These are phyloP conservation scores for Fraxinus sp. DNA, from an alignment of 305 asterid species.

Conservation along the genomic window DNA sequence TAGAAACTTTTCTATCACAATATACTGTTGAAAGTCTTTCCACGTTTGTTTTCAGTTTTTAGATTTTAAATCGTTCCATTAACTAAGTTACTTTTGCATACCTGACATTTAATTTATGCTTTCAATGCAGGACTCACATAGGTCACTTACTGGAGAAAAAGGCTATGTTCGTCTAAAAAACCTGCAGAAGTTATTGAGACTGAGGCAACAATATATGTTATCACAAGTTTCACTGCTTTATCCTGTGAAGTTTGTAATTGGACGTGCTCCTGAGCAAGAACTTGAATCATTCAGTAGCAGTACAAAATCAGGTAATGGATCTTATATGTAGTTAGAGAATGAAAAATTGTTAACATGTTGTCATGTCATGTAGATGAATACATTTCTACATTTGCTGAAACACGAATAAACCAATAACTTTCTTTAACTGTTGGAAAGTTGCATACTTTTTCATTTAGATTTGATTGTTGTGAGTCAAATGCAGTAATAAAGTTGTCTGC, in stretches of 20 bases:
- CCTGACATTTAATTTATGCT: slow-evolving; percentile 22
- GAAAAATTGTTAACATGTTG: background rate
- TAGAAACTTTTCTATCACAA: background rate
- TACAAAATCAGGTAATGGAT: slow-evolving; percentile 55
- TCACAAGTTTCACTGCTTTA: slow-evolving; percentile 79
- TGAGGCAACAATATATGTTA: slow-evolving; percentile 76
- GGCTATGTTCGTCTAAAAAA: slow-evolving; percentile 61
- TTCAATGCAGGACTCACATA: slow-evolving; percentile 62
- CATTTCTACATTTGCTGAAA: background rate
- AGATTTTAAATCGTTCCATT: background rate
- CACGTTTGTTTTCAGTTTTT: background rate
- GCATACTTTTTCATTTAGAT: background rate
- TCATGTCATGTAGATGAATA: background rate
- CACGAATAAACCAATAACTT: background rate
- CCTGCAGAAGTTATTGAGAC: slow-evolving; percentile 63
- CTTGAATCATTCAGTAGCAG: slow-evolving; percentile 78
- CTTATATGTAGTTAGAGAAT: background rate
- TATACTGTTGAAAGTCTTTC: background rate
- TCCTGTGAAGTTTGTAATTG: slow-evolving; percentile 70
- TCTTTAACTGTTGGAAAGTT: background rate
- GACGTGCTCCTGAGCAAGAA: slow-evolving; percentile 73
- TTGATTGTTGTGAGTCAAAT: background rate
- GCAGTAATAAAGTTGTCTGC: background rate
- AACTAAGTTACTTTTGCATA: background rate
- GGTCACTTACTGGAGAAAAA: slow-evolving; percentile 71